Evolutionary conservation across 2,329 filamentous ascomycete species (phyloP).

Genomic region (Aspergillus vadensis): DNA sequence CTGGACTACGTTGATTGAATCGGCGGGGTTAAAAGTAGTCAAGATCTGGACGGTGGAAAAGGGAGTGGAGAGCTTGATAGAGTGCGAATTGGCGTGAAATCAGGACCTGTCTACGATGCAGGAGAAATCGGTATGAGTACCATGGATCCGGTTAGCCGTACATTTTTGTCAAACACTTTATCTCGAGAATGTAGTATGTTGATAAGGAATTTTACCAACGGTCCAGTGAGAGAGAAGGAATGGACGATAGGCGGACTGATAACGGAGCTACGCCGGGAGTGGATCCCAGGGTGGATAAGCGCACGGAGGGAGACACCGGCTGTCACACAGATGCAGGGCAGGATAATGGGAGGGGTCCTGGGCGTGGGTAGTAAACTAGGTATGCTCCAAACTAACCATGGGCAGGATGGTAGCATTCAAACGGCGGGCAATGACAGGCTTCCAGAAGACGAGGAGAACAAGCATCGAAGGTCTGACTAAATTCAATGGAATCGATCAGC

Average conservation of each 20-base stretch:
- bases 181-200: not conserved
- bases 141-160: not conserved
- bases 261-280: slow-evolving; percentile 1
- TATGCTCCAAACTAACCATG: not conserved
- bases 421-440: not conserved
- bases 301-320: not conserved
- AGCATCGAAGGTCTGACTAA: not conserved
- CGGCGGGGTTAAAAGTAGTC: slow-evolving; percentile 39
- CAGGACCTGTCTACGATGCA: too few species aligned
- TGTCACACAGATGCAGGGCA: not conserved
- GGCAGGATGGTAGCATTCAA: not conserved
- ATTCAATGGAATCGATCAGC: not conserved
- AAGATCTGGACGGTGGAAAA: slow-evolving; percentile 31
- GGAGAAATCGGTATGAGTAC: not conserved
- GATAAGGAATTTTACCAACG: not conserved
- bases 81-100: slow-evolving; percentile 23
- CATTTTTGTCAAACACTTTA: not conserved
- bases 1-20: slow-evolving; percentile 38
- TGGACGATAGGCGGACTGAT: slow-evolving; percentile 1
- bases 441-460: not conserved
- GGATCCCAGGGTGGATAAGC: not conserved
- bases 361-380: not conserved
- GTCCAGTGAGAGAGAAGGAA: not conserved
- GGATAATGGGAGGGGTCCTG: not conserved
- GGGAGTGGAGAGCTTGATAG: slow-evolving; percentile 28